Percentiles rank a stretch among this genome's conserved stretches.
Conservation (phyloP, 176 grass and related monocot genomes). For the Triticum urartu region DNA sequence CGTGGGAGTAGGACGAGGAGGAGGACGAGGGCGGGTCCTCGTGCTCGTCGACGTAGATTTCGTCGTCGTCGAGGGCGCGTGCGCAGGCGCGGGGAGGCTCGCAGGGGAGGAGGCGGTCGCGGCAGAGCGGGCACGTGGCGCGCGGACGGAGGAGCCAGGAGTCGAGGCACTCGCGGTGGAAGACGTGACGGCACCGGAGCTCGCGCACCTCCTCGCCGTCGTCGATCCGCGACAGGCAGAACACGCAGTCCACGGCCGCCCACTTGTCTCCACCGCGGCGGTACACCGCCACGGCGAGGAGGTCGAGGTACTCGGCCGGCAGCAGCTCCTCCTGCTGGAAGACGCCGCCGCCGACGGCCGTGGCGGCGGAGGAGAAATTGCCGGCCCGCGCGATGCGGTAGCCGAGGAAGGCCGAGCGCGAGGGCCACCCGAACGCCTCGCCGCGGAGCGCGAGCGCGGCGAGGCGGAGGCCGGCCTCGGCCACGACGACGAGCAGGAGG, state of each 20-base stretch:
- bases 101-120: constrained; percentile 43
- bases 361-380: neutral
- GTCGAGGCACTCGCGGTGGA: constrained; percentile 54
- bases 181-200: constrained; percentile 48
- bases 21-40: neutral
- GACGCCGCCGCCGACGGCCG: neutral
- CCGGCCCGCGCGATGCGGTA: constrained; percentile 36
- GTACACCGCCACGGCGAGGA: constrained; percentile 29
- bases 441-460: constrained; percentile 11
- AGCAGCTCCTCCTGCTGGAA: constrained; percentile 9
- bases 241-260: constrained; percentile 26
- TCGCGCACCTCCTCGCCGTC: constrained; percentile 46
- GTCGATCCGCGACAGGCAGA: constrained; percentile 41
- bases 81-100: neutral
- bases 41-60: neutral
- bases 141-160: constrained; percentile 39
- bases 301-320: constrained; percentile 27
- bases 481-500: constrained; percentile 37
- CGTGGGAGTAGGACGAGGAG: neutral
- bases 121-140: constrained; percentile 83
- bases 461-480: constrained; percentile 33
- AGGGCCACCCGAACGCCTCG: neutral
- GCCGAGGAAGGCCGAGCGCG: constrained; percentile 30
- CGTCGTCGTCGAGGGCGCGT: constrained; percentile 16
- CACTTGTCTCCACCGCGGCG: neutral